Evolutionary conservation across 805 yeast genomes (phyloP).

Genomic region (Monosporozyma aerobia): DNA sequence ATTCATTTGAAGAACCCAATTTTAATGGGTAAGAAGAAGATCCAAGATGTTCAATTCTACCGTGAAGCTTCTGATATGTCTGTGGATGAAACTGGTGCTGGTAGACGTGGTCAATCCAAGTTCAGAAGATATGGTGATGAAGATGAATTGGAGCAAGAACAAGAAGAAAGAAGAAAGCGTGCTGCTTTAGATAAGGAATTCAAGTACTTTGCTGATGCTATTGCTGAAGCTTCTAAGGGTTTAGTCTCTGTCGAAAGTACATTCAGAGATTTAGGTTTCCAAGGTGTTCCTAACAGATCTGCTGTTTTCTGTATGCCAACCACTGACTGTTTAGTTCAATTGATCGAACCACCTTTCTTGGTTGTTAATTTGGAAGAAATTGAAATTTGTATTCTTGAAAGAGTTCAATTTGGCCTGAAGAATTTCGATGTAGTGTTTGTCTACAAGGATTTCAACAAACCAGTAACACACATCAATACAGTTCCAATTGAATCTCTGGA

Average conservation of each 20-base stretch:
- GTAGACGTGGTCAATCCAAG: constrained; percentile 64
- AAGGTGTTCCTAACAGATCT: constrained; percentile 94
- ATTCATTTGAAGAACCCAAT: constrained; percentile 87
- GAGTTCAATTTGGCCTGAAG: constrained; percentile 94
- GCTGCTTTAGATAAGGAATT: constrained; percentile 87
- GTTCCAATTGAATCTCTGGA: constrained; percentile 89
- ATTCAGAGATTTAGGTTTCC: constrained; percentile 91
- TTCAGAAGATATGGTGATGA: constrained; percentile 90
- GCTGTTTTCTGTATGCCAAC: constrained; percentile 95
- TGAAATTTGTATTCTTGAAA: constrained; percentile 90
- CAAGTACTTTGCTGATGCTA: constrained; percentile 77
- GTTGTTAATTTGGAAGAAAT: constrained; percentile 87
- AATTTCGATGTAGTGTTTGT: constrained; percentile 96
- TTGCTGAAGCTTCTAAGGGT: constrained; percentile 81
- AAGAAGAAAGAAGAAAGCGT: constrained; percentile 91
- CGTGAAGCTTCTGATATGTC: constrained; percentile 94
- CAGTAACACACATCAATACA: constrained; percentile 88
- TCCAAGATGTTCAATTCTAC: constrained; percentile 91
- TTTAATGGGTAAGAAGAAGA: constrained; percentile 91
- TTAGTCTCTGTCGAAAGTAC: constrained; percentile 85
- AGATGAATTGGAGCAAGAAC: constrained; percentile 96
- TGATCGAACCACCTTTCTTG: constrained; percentile 89
- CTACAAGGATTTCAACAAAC: constrained; percentile 78
- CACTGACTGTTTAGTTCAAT: constrained; percentile 89
- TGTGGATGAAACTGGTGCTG: constrained; percentile 93